phyloP scores from a whole-genome alignment of 352 stramenopile genomes.

The Nothophytophthora sp. region DNA sequence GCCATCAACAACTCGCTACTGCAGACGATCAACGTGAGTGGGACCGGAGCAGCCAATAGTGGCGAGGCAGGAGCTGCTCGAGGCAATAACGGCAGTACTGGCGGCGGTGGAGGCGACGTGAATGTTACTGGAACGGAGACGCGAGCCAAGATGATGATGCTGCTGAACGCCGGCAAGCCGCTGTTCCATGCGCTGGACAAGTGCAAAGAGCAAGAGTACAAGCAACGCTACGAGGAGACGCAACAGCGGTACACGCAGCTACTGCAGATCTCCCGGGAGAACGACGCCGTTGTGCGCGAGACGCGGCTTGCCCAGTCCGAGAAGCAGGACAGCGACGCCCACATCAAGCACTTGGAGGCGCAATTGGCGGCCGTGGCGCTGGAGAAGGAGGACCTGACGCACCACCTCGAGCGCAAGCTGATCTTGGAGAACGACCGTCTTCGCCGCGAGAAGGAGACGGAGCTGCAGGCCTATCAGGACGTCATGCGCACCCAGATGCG shows the following conservation, averaged over 20 bases:
- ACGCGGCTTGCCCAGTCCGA: conserved; percentile 36
- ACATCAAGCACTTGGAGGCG: conserved; percentile 33
- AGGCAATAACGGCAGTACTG: conserved; percentile 11
- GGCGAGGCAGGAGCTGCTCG: conserved; percentile 2
- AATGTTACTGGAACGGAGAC: conserved; percentile 11
- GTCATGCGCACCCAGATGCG: conserved; percentile 52
- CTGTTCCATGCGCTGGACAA: conserved; percentile 59
- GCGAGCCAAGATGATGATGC: conserved; percentile 34
- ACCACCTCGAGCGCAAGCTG: conserved; percentile 56
- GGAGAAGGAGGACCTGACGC: conserved; percentile 48
- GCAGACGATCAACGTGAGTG: conserved; percentile 41
- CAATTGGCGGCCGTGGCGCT: conserved; percentile 19
- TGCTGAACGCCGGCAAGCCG: conserved; percentile 38
- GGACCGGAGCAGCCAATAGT: conserved; percentile 2
- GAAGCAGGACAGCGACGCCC: conserved; percentile 31
- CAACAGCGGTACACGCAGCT: conserved; percentile 34
- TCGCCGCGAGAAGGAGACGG: conserved; percentile 47
- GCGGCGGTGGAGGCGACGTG: conserved; percentile 3
- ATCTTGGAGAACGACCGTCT: conserved; percentile 63
- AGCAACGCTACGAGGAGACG: conserved; percentile 47
- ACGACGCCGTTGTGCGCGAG: conserved; percentile 34
- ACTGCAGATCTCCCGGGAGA: conserved; percentile 25
- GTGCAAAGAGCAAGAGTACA: conserved; percentile 64
- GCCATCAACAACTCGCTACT: conserved; percentile 51
- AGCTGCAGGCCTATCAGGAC: conserved; percentile 40